Base-by-base conservation (phyloP, 805 yeast species). In the Grigorovia transvaalensis region DNA sequence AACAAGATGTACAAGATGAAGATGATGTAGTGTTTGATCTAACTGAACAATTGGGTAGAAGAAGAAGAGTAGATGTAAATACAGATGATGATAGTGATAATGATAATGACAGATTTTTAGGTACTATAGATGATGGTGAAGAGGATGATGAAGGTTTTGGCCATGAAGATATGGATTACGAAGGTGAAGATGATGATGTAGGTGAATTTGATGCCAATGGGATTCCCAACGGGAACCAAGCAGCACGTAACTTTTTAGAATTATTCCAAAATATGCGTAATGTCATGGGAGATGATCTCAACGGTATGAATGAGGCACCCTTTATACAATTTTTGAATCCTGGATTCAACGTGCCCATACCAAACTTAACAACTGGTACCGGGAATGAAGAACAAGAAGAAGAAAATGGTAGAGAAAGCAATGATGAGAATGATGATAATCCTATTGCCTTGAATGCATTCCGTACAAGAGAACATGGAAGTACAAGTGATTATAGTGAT, bases 201-300 rank as follows among this genome's bases (percentile, higher is more conserved):
- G 55, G 54, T 41, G 52, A 50, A 20, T 51, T 53, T 2, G 60
- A 57, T 27, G 57, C 54, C 11, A 55, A 51, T 42, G 56, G 50
- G 8, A 13, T 53, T 15, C 52, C 50, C 9, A 58, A 54, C 23
- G 58, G 54, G 19, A 53, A 51, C 33, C 18, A 23, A 8, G 52
- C 50, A 23, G 56, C 54, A n/a, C 58, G 57, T n/a, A 45, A 60
- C 30, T 60, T 61, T 18, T 58, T 64, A 49, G 61, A 58, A 50
- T 58, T 62, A 12, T 60, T 64, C 17, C 60, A 61, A 19, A 60
- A 58, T 47, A 53, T 63, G 20, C 57, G 64, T 47, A 60, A 54
- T 44, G 56, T 54, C n/a, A 50, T 57, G 35, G 60, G 53, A 12
- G 59, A 58, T 4, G 56, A 45, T 52, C 29, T 57, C 46, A 60